Base-by-base conservation (phyloP, 2,329 filamentous ascomycete genomes). In the Pleomassaria siparia region DNA sequence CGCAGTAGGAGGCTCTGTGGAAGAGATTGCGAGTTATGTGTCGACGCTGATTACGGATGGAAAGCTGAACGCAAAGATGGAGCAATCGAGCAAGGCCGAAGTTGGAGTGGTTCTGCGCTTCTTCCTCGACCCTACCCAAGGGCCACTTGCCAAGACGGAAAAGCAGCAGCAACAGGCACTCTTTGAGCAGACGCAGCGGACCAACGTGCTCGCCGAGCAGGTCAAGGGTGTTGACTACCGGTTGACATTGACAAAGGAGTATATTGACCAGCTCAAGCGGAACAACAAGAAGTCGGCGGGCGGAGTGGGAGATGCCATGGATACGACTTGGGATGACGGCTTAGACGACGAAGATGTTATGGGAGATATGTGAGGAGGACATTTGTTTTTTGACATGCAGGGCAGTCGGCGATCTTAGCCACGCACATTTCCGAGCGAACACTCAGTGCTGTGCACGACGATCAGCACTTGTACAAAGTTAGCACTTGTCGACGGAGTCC, bases 191-290 rank as follows among this genome's bases (percentile, higher is more conserved):
- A 78, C 76, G 25, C 56, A 68, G 35, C 76, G 76, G 22, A 77
- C 83, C 2, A 73, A 77, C 43, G 57, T 61, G 8, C 72, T 86
- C 5, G 73, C 78, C 16, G 69, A 74, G 18, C 76, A 78, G 54
- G 72, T 84, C 36, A 74, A 75, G 54, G 75, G 80, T 49, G 77
- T 76, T 13, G 81, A 84, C 52, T 74, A 76, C 44, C 78, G 76
- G 15, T 61, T 86, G 41, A 79, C 78, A 33, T 63, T 86, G 33
- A 80, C 75, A 46, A 80, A 78, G 56, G 83, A 86, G 60, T 83
- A 81, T 56, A 70, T 84, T 25, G 79, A 83, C 35, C 73, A 74
- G 42, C 49, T 78, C 43, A 77, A 76, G 58, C 80, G 74, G 51
- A 55, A 71, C 50, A 76, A 72, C 57, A 73, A 73, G 66, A 71